phyloP scores from a whole-genome alignment of 345 rosid genomes.

The Euclidium syriacum region DNA sequence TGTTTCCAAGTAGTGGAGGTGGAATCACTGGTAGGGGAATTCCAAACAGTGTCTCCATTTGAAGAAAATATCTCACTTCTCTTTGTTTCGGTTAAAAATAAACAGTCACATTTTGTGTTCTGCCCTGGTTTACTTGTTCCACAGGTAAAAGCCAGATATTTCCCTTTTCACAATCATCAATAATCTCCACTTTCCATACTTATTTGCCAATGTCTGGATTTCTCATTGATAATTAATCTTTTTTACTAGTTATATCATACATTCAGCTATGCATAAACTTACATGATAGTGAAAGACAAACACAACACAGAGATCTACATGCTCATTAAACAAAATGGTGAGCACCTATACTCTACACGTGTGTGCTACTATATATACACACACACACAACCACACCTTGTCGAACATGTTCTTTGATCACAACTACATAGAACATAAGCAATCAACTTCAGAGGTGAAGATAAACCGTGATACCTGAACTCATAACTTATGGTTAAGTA shows the following conservation, averaged over 20 bases:
- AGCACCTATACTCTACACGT: not conserved
- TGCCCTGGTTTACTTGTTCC: not conserved
- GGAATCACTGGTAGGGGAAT: slow-evolving; percentile 55
- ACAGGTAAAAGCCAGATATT: too few species aligned
- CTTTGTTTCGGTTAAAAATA: too few species aligned
- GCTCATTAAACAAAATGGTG: not conserved
- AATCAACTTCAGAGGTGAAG: not conserved
- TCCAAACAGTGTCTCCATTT: slow-evolving; percentile 62
- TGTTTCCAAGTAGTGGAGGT: slow-evolving; percentile 44
- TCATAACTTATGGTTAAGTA: too few species aligned
- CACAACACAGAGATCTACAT: not conserved
- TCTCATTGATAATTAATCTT: too few species aligned
- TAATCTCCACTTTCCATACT: too few species aligned
- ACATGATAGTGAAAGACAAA: not conserved
- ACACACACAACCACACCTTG: slow-evolving; percentile 1
- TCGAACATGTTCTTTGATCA: not conserved
- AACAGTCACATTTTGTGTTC: too few species aligned
- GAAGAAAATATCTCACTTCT: too few species aligned
- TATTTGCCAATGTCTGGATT: too few species aligned
- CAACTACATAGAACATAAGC: not conserved
- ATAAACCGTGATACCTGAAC: not conserved
- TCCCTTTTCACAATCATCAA: too few species aligned
- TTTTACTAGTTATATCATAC: too few species aligned
- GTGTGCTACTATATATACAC: not conserved
- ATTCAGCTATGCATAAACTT: not conserved